Conservation (phyloP, 257 asterid species). For the Solanum raphanifolium region DNA sequence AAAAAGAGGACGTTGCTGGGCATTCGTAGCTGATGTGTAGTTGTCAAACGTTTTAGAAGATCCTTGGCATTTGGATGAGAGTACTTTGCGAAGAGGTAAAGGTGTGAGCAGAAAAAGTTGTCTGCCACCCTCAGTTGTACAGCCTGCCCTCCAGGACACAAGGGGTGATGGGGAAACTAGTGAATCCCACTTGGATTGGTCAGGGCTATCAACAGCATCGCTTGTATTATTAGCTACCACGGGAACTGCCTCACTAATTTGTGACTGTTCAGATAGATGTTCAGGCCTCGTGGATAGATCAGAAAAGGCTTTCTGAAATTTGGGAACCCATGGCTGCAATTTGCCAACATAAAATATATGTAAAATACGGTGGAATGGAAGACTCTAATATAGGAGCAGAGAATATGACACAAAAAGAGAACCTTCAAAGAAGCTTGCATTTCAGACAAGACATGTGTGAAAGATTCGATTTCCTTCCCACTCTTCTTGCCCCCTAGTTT, state of each 20-base stretch:
- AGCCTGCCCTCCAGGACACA: slow-evolving; percentile 82
- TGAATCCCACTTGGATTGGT: slow-evolving; percentile 48
- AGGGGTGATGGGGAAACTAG: slow-evolving; percentile 90
- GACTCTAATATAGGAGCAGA: not conserved
- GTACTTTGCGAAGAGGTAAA: slow-evolving; percentile 41
- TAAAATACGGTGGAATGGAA: not conserved
- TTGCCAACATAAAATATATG: not conserved
- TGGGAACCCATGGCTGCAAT: slow-evolving; percentile 83
- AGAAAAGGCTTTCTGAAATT: slow-evolving; percentile 45
- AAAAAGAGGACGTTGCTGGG: slow-evolving; percentile 10
- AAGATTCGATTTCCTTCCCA: slow-evolving; percentile 52
- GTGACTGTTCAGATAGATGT: slow-evolving; percentile 20
- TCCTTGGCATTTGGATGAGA: slow-evolving; percentile 21
- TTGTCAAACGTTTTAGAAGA: slow-evolving; percentile 16
- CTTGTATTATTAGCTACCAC: slow-evolving; percentile 9
- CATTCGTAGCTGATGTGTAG: slow-evolving; percentile 9
- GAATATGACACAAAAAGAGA: not conserved
- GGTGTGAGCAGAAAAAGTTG: slow-evolving; percentile 92
- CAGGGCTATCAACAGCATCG: slow-evolving; percentile 43
- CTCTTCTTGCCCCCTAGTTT: slow-evolving; percentile 42
- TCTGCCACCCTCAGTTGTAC: slow-evolving; percentile 51
- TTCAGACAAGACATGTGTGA: slow-evolving; percentile 56
- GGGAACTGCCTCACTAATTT: slow-evolving; percentile 10
- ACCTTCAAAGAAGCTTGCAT: slow-evolving; percentile 80
- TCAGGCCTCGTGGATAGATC: slow-evolving; percentile 17